A percentile compares a stretch with the other conserved stretches of the same genome.
These are phyloP conservation scores for Lasiodiplodia sp. DNA, from an alignment of 2,329 filamentous ascomycete genomes.

Conservation along the genomic window DNA sequence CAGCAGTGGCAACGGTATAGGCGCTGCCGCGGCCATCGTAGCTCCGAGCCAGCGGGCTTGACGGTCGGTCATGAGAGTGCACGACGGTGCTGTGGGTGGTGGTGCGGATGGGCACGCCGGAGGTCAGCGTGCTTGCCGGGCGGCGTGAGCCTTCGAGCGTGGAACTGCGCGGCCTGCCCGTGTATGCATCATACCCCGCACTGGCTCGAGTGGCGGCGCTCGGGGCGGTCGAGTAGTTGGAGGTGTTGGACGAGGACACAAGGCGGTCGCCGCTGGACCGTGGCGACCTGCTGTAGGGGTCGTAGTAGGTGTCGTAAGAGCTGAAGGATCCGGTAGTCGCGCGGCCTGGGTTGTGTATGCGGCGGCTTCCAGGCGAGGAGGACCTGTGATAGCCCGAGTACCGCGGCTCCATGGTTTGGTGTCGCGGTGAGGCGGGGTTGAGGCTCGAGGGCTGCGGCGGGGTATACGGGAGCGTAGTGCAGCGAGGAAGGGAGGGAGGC, in stretches of 20 bases:
- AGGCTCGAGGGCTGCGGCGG: slow-evolving; percentile 16
- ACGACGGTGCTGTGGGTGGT: slow-evolving; percentile 36
- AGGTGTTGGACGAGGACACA: slow-evolving; percentile 26
- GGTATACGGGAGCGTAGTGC: slow-evolving; percentile 37
- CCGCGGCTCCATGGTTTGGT: slow-evolving; percentile 31
- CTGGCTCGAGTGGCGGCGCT: slow-evolving; percentile 37
- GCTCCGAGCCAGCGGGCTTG: slow-evolving; percentile 51
- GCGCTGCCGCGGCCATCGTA: slow-evolving; percentile 46
- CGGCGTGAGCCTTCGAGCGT: slow-evolving; percentile 49
- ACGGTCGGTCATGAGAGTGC: slow-evolving; percentile 41
- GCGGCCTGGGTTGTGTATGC: slow-evolving; percentile 42
- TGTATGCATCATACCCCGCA: slow-evolving; percentile 53
- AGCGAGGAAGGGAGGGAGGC: slow-evolving; percentile 18
- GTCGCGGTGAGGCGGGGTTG: slow-evolving; percentile 24
- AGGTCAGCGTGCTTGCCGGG: slow-evolving; percentile 44
- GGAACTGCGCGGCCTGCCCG: slow-evolving; percentile 54
- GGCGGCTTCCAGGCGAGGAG: slow-evolving; percentile 42
- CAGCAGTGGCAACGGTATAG: slow-evolving; percentile 44
- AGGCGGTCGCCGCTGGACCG: slow-evolving; percentile 45
- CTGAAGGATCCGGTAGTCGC: slow-evolving; percentile 49
- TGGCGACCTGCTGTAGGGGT: slow-evolving; percentile 40
- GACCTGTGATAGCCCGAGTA: slow-evolving; percentile 36
- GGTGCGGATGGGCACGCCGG: slow-evolving; percentile 43
- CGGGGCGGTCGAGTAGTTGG: slow-evolving; percentile 53
- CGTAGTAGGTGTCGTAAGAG: slow-evolving; percentile 42